Base-by-base conservation (phyloP, 164 flowering plant genomes). In the Saururus chinensis region DNA sequence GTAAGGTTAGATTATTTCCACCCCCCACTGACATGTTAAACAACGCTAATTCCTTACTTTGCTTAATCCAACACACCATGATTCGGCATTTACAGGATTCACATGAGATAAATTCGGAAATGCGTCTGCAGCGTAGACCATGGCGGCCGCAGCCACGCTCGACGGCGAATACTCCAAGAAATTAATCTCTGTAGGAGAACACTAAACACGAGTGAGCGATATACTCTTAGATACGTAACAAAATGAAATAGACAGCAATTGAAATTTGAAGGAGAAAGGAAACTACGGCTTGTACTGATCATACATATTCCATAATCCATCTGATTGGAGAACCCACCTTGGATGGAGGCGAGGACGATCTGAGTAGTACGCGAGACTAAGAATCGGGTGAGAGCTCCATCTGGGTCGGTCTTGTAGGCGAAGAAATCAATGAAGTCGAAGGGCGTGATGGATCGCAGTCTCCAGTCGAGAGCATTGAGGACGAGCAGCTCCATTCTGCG, bases 91-190 rank as follows among this genome's bases (percentile, higher is more conserved):
- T 42, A 78, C 92, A 7, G 87, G 84, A 67, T 77, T 78, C 17
- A 75, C 68, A 57, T 73, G 64, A 19, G 89, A 78, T 64, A 87
- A 69, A 41, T 70, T 71, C 26, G 95, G 89, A 40, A 81, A 69
- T 57, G 80, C 91, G 60, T 75, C 79, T 35, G 88, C 84, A 22
- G 95, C 96, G 61, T 79, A 80, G 4, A 92, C 83, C 52, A 85
- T 75, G 12, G 93, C 82, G 21, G 93, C 86, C 17, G 89, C 96
- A 40, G 96, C 98, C 51, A 86, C 76, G 75, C 86, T 76, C 20
- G 98, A 92, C 56, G 98, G 93, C 79, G 80, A 57, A 59, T 80
- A 84, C 61, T 81, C 90, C 26, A 88, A 58, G 69, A 92, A 80
- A 65, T 81, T 83, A 45, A 79, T 70, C 68, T 81, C 98, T 92